Base-by-base conservation (phyloP, 2,329 filamentous ascomycete species). In the Ilyonectria destructans region DNA sequence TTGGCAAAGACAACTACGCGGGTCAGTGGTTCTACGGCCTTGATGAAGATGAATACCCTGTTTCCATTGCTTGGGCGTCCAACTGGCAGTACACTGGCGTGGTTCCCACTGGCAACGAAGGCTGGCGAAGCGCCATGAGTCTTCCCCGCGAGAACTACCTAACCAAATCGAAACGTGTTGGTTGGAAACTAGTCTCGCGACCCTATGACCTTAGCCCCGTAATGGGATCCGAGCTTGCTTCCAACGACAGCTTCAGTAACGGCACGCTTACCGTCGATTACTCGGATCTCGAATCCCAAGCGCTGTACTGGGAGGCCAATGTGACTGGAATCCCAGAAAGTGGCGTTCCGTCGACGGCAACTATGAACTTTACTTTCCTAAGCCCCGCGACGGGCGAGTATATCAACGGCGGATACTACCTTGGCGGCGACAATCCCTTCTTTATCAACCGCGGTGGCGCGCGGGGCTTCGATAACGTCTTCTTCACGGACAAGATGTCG, bases 221-320 rank as follows among this genome's bases (percentile, higher is more conserved):
- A 12, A 74, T 86, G n/a, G 85, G 84, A 13, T 72, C 75, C 0
- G 79, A 80, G 40, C 79, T 90, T 0, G 83, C 83, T 4, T 80
- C 80, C 58, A 83, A 83, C 58, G 77, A 77, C 1, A 81, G 75
- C 33, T 77, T 88, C 4, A 84, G 80, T 17, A 90, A 89, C 72
- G 82, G 82, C 19, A 83, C 80, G 0, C 65, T 89, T 1, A 72
- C 82, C 1, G 75, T 89, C 0, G 85, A 90, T 75, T 91, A 88
- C 77, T 82, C 84, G 1, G 54, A 63, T 4, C 60, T 73, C 6
- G 49, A 69, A 12, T 73, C 71, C 1, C 84, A 85, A 7, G 87
- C 88, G 0, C 72, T 91, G 3, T 88, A 87, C 73, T 85, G 90
- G 72, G 85, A 88, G 61, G 83, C 85, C 51, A 87, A 88, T 67